phyloP scores from a whole-genome alignment of 2,329 filamentous ascomycete species.

The Rachicladosporium sp. region DNA sequence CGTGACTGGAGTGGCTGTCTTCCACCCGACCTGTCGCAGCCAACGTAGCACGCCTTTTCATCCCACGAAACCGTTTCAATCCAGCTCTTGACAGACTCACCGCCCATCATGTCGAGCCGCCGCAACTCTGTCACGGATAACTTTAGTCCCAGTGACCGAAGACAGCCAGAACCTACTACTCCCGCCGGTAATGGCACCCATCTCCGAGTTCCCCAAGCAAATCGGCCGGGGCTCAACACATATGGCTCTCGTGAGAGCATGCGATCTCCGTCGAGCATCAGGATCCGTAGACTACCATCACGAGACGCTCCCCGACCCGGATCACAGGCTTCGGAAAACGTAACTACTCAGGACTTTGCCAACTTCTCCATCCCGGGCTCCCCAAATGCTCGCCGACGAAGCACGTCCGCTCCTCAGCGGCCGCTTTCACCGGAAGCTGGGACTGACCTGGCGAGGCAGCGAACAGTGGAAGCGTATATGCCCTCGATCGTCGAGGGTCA shows the following conservation, averaged over 20 bases:
- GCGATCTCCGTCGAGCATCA: constrained; percentile 20
- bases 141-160: no score
- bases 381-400: constrained; percentile 17
- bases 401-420: constrained; percentile 20
- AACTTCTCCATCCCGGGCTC: constrained; percentile 1
- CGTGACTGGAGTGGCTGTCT: no score
- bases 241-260: constrained; percentile 17
- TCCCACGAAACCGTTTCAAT: no score
- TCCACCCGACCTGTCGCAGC: no score
- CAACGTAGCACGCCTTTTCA: no score
- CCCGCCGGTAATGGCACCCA: background rate
- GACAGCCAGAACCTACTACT: no score
- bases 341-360: constrained; percentile 4
- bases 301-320: constrained; percentile 1
- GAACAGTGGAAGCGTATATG: constrained; percentile 17
- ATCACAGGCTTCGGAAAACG: constrained; percentile 4
- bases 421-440: constrained; percentile 8
- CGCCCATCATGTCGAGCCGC: no score
- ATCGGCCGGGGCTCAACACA: background rate
- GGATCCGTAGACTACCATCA: constrained; percentile 20
- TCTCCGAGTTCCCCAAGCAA: background rate
- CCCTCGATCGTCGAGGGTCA: constrained; percentile 18
- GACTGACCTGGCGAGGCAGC: constrained; percentile 14
- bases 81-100: no score
- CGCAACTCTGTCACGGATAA: no score